Conservation (phyloP, 108 stramenopile species). For the Fragilaria radians region DNA sequence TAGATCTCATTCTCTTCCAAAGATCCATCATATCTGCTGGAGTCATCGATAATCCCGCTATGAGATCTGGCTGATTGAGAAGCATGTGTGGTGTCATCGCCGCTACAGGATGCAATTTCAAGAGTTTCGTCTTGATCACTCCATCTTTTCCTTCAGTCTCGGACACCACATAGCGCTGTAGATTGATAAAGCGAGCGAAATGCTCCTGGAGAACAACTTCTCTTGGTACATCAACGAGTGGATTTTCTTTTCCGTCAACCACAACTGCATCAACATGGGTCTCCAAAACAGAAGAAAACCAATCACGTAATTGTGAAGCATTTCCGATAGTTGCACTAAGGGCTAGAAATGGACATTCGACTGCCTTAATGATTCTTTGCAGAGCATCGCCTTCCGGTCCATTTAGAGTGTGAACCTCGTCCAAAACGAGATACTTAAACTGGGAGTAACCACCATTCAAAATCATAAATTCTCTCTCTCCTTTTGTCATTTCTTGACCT, state of each 20-base stretch:
- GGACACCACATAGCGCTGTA: conserved; percentile 93
- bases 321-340: conserved; percentile 99
- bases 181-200: conserved; percentile 94
- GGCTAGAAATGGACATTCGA: conserved; percentile 94
- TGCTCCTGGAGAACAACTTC: conserved; percentile 86
- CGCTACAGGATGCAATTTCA: conserved; percentile 92
- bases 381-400: conserved; percentile 97
- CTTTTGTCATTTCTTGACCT: conserved; percentile 91
- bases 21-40: conserved; percentile 91
- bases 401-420: conserved; percentile 98
- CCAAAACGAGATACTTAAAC: conserved; percentile 96
- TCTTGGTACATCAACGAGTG: too few species aligned
- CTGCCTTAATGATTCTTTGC: conserved; percentile 91
- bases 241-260: conserved; percentile 54
- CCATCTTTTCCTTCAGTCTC: conserved; percentile 79
- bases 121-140: conserved; percentile 66
- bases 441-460: conserved; percentile 94
- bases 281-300: conserved; percentile 88
- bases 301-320: conserved; percentile 86
- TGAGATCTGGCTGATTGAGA: conserved; percentile 56
- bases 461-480: conserved; percentile 91
- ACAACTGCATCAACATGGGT: conserved; percentile 72
- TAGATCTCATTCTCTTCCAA: conserved; percentile 81
- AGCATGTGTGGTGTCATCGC: conserved; percentile 91
- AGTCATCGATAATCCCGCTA: conserved; percentile 90